Base-by-base conservation (phyloP, 192 early-diverging fungal genomes). In the Coemansia sp. region DNA sequence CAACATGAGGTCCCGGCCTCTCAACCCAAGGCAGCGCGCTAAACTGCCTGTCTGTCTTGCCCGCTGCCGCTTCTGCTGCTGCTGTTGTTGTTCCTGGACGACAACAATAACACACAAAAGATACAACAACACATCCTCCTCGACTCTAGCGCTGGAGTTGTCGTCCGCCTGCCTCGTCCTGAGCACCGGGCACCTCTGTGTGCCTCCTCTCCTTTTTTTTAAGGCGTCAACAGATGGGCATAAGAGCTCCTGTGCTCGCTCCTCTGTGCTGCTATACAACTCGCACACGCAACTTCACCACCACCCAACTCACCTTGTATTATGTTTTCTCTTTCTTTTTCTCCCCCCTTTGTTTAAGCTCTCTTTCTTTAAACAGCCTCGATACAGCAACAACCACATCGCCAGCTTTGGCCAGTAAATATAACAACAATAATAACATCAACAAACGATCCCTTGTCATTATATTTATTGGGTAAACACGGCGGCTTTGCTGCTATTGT, bases 21-120 rank as follows among this genome's bases (percentile, higher is more conserved):
- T 42, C 46, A 42, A 35, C 61, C 61, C 42, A 63, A 47, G 47
- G 22, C 45, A 22, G 61, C 40, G 61, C 61, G 47, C 47, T 51
- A 51, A n/a, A n/a, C n/a, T n/a, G n/a, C n/a, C n/a, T n/a, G n/a
- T n/a, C n/a, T n/a, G n/a, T n/a, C n/a, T n/a, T n/a, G n/a, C n/a
- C n/a, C n/a, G n/a, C n/a, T n/a, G n/a, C n/a, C n/a, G n/a, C n/a
- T 14, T 51, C 11, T 5, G 24, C 47, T 14, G 47, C 47, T 14
- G 47, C 47, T 22, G 45, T 51, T 25, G 47, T 25, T 51, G 45
- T n/a, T 22, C 20, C 22, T 24, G 45, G 8, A 22, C 45, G 45
- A 15, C 45, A 47, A 47, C 45, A 47, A 24, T 22, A 51, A 14
- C 25, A 27, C 27, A 51, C 11, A 51, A 51, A 51, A 51, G 24